Base-by-base conservation (phyloP, 305 asterid species). In the Nicotiana rustica region DNA sequence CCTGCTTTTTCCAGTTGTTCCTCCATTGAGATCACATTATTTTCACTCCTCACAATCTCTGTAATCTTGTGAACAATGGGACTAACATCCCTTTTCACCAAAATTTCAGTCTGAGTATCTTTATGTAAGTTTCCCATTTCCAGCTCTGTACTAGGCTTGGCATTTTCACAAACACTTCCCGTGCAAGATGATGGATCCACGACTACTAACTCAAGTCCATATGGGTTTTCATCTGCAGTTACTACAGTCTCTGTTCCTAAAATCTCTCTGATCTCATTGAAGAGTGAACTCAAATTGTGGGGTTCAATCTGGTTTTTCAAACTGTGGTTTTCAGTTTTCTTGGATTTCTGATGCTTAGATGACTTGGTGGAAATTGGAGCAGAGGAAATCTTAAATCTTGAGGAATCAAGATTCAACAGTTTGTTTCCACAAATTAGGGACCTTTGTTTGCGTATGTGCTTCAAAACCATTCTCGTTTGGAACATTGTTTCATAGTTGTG, bases 211-310 rank as follows among this genome's bases (percentile, higher is more conserved):
- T 41, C 10, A 41, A 85, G 67, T 79, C 88, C 88, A 83, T 14
- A 35, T 8, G 88, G 81, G 68, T 33, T 80, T 41, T 81, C 77
- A 77, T 68, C 91, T 17, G 79, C 70, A 41, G 49, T 41, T 13
- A 14, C 82, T 49, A 84, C 75, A 69, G 66, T 82, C 78, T 88
- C 91, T 69, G 89, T 80, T 12, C 94, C 98, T 69, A 95, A 70
- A 81, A 95, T 92, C 70, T 88, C 92, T 44, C 91, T 85, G 65
- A 95, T 92, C 85, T 95, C 98, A 67, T 85, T 81, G 91, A 95
- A 92, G 29, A 95, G 91, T 18, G 93, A 88, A 80, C 86, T 89
- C 19, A 84, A 78, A 36, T 82, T 66, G 69, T 82, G 89, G 52
- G 83, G 21, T 77, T 83, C 87, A 59, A 83, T 49, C 59, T 67